Evolutionary conservation across 129 eudicot genomes (phyloP).

Genomic region (Lonicera japonica): DNA sequence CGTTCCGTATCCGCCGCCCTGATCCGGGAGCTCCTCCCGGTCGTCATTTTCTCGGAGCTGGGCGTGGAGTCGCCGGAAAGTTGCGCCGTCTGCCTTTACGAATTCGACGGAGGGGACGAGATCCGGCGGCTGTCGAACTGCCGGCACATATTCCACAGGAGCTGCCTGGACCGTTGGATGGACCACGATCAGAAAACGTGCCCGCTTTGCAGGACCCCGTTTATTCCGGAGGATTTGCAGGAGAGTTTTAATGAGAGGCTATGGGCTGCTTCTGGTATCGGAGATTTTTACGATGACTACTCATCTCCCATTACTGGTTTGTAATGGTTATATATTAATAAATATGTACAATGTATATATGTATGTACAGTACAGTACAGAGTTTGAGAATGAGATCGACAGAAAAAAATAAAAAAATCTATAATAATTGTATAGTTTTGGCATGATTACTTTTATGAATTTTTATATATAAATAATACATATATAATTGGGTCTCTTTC

Average conservation of each 20-base stretch:
- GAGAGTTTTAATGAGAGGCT: conserved; percentile 57
- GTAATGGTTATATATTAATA: conserved; percentile 2
- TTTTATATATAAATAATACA: too few species aligned
- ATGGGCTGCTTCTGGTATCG: conserved; percentile 76
- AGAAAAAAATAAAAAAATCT: not conserved
- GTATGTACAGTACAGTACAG: too few species aligned
- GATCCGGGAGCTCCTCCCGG: conserved; percentile 83
- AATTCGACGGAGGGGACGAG: conserved; percentile 63
- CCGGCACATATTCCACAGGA: conserved; percentile 74
- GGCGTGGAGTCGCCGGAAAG: conserved; percentile 53
- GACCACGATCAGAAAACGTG: conserved; percentile 94
- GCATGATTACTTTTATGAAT: not conserved
- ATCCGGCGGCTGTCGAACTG: conserved; percentile 80
- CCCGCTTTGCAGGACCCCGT: conserved; percentile 78
- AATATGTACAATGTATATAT: not conserved
- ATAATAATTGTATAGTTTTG: not conserved
- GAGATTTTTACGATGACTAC: conserved; percentile 50
- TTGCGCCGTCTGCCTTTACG: conserved; percentile 90
- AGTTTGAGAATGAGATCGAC: too few species aligned
- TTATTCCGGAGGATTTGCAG: conserved; percentile 59
- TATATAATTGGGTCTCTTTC: not conserved
- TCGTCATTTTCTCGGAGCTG: conserved; percentile 54
- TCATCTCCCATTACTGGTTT: conserved; percentile 33
- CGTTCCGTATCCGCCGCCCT: conserved; percentile 48
- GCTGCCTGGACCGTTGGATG: conserved; percentile 95